Evolutionary conservation across 768 basidiomycete species (phyloP), one percentile per base, ranked within the genome.

Genomic region (Kwoniella dendrophila): DNA sequence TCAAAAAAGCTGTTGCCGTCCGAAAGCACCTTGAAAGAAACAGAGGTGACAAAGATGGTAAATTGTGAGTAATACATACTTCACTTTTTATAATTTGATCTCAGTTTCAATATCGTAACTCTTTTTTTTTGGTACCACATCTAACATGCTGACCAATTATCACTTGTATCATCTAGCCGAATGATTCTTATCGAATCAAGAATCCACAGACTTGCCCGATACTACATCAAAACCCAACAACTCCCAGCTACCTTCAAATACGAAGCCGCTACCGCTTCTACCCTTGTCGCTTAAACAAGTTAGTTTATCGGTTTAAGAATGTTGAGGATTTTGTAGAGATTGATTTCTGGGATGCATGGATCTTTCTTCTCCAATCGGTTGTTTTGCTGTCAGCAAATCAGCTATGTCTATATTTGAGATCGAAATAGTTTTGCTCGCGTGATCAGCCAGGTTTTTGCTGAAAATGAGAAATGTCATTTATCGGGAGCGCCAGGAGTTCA

Each of bases 1-100:
- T 98, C 87, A 97, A 97, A 88, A 99, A 97, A 88, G 95, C 95
- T 81, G 93, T 99, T 78, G 85, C 91, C 75, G 92, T 99, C 78
- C 92, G 94, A 83, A 98, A 97, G 85, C 95, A 98, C 83, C 86
- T 99, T 73, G 92, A 96, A 82, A 84, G 86, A 76, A 97, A 96
- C 89, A 88, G 95, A 80, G 95, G 94, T 82, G 95, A 99, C 86
- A 95, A 92, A 85, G 94, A 80, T 71, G 76, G 72, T 71, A 78
- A 78, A 66, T 78, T 78, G 77, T 78, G 54, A 60, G 76, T 76
- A n/a, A n/a, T n/a, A n/a, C n/a, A n/a, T n/a, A n/a, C n/a, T n/a
- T n/a, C n/a, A n/a, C n/a, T n/a, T n/a, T n/a, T n/a, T n/a, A n/a
- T n/a, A n/a, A 24, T 34, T 40, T 16, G 24, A 40, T 34, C 58